Evolutionary conservation across 1,284 basidiomycete species (phyloP), one percentile per base, ranked within the genome.

Genomic region (Cutaneotrichosporon dermatis): DNA sequence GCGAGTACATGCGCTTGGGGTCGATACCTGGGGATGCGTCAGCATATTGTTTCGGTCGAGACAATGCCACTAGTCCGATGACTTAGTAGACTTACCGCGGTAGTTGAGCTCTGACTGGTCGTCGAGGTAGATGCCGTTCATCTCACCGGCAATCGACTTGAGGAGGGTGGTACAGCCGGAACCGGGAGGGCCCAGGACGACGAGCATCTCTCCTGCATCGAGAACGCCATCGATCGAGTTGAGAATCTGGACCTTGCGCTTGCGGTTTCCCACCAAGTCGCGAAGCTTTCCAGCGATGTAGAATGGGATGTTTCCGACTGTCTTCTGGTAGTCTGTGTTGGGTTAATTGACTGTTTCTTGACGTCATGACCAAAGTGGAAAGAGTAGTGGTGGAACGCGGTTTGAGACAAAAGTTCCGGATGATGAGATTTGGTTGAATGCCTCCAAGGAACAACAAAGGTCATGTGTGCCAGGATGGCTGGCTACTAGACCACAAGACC

Each of bases 161-260:
- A 85, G 72, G 49, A 79, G 76, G 0, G 83, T 77, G 57, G 85
- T 69, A 68, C 90, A 91, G 57, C 63, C 77, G 67, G 84, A 59
- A 86, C 80, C 72, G 83, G 87, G 86, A n/a, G 87, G 74, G 11
- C 85, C 73, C 6, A 82, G 79, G n/a, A 81, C 75, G 59, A 88
- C 77, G 8, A 76, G 63, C 74, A 85, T 82, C 75, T 85, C 83
- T 46, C 81, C 82, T 0, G 79, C 71, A 54, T 79, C 71, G 35
- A 81, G 60, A 5, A 75, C 58, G 41, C 80, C 80, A 41, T 80
- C 80, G 58, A 83, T 78, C 48, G 76, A 70, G 55, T 79, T 73
- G 50, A 83, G 71, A 57, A 83, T 83, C 58, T 82, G 71, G 25
- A 82, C 79, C 62, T 77, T 76, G 50, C 73, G 73, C 53, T 79